Evolutionary conservation across 352 stramenopile genomes (phyloP).

Genomic region (Pythium sp.): DNA sequence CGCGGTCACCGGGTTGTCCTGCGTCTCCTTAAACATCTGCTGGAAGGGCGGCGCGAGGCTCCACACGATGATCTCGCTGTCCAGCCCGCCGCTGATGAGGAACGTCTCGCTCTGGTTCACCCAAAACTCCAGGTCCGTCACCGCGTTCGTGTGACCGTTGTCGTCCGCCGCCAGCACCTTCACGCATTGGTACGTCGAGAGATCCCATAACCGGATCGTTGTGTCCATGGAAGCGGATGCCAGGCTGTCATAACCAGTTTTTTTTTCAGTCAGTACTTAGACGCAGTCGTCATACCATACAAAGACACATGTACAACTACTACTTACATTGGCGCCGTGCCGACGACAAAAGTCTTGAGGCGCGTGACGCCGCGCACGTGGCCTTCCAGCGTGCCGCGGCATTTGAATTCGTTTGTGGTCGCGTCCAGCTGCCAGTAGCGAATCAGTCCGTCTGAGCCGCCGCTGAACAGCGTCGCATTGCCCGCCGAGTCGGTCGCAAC

Average conservation of each 20-base stretch:
- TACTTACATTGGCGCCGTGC: constrained; percentile 49
- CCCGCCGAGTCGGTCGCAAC: constrained; percentile 65
- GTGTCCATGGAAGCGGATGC: constrained; percentile 81
- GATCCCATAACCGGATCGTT: constrained; percentile 81
- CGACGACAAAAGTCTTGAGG: constrained; percentile 80
- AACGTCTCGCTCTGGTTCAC: constrained; percentile 84
- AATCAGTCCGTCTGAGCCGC: constrained; percentile 69
- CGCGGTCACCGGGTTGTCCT: constrained; percentile 74
- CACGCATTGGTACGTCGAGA: constrained; percentile 79
- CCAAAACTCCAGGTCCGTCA: constrained; percentile 88
- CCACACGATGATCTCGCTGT: constrained; percentile 86
- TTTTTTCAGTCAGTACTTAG: neutral
- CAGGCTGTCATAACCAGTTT: constrained; percentile 25
- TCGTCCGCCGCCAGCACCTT: constrained; percentile 70
- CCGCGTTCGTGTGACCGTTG: constrained; percentile 72
- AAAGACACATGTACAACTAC: neutral
- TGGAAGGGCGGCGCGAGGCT: constrained; percentile 69
- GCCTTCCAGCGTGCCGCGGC: constrained; percentile 66
- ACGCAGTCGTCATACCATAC: neutral
- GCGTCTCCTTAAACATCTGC: constrained; percentile 81
- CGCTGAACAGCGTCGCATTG: constrained; percentile 75
- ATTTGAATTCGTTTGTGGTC: constrained; percentile 69
- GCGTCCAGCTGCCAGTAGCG: constrained; percentile 82
- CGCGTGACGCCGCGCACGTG: constrained; percentile 78
- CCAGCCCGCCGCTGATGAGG: constrained; percentile 78